Conservation (phyloP, 495 filamentous ascomycete genomes). For the Mytilinidion resinicola region DNA sequence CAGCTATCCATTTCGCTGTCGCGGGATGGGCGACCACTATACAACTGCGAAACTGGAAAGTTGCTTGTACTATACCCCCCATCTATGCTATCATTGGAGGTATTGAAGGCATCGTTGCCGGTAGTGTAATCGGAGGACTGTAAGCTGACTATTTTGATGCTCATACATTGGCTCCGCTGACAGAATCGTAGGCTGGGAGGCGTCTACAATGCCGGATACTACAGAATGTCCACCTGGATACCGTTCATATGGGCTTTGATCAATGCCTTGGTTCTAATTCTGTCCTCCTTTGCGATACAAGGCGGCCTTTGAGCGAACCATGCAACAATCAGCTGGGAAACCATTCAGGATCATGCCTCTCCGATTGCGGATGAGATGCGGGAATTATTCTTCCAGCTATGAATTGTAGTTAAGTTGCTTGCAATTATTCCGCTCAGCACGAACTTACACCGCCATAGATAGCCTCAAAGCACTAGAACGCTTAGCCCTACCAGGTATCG, state of each 20-base stretch:
- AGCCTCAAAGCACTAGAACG: no score
- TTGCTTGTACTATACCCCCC: conserved; percentile 70
- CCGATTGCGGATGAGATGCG: no score
- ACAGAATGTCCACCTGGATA: conserved; percentile 95
- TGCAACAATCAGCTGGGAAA: no score
- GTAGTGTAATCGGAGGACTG: conserved; percentile 84
- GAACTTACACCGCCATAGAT: no score
- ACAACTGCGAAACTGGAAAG: conserved; percentile 59
- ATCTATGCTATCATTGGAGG: conserved; percentile 69
- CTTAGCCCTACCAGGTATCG: no score
- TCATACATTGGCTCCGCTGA: not conserved
- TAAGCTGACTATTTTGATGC: conserved; percentile 44
- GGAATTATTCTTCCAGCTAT: no score
- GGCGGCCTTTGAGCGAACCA: conserved; percentile 65
- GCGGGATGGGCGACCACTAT: conserved; percentile 67
- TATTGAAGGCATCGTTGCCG: conserved; percentile 75
- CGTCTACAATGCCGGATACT: conserved; percentile 81
- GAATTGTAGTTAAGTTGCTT: no score
- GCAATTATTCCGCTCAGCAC: no score
- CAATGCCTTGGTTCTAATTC: conserved; percentile 79
- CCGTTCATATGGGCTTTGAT: conserved; percentile 91
- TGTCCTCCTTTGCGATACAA: conserved; percentile 92
- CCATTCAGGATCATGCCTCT: no score
- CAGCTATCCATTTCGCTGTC: conserved; percentile 61
- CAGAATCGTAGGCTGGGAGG: conserved; percentile 63